These are phyloP conservation scores for Trichosporon asahii DNA, from an alignment of 1,284 basidiomycete genomes.

Conservation along the genomic window DNA sequence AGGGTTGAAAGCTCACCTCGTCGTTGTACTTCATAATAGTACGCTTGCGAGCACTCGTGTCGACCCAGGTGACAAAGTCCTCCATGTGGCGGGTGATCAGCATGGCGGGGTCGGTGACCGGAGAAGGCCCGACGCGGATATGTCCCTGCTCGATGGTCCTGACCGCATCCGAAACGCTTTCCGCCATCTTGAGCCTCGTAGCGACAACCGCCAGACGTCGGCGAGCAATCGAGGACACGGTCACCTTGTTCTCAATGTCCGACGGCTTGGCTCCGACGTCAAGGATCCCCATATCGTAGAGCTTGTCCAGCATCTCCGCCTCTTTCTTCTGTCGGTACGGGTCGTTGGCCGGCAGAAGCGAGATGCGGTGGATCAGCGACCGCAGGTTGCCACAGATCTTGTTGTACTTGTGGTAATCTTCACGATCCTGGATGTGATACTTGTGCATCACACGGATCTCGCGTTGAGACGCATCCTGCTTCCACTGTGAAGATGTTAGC, in stretches of 20 bases:
- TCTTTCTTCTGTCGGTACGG: conserved; percentile 84
- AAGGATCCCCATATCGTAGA: conserved; percentile 96
- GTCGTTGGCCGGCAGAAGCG: conserved; percentile 83
- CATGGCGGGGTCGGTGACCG: conserved; percentile 94
- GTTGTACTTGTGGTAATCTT: conserved; percentile 94
- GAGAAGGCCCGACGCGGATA: conserved; percentile 92
- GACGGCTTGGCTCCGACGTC: conserved; percentile 67
- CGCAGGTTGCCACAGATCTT: conserved; percentile 86
- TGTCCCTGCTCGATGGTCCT: conserved; percentile 98
- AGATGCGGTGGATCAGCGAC: conserved; percentile 79
- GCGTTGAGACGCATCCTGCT: conserved; percentile 84
- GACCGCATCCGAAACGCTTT: conserved; percentile 90
- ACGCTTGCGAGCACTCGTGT: conserved; percentile 93
- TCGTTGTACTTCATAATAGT: conserved; percentile 96
- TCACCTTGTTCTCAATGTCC: conserved; percentile 90
- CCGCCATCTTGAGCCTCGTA: conserved; percentile 90
- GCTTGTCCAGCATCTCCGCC: conserved; percentile 80
- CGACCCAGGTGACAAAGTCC: conserved; percentile 99
- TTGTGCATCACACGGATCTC: conserved; percentile 94
- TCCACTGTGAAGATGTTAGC: conserved; percentile 66
- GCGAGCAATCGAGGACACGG: conserved; percentile 90
- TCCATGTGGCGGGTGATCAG: conserved; percentile 97
- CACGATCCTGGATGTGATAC: conserved; percentile 90
- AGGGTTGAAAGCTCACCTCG: conserved; percentile 66
- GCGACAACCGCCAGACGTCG: conserved; percentile 88